Evolutionary conservation across 1,139 yeast genomes (phyloP), one percentile per base, ranked within the genome.

Genomic region (Hemisphaericaspora subhashii): DNA sequence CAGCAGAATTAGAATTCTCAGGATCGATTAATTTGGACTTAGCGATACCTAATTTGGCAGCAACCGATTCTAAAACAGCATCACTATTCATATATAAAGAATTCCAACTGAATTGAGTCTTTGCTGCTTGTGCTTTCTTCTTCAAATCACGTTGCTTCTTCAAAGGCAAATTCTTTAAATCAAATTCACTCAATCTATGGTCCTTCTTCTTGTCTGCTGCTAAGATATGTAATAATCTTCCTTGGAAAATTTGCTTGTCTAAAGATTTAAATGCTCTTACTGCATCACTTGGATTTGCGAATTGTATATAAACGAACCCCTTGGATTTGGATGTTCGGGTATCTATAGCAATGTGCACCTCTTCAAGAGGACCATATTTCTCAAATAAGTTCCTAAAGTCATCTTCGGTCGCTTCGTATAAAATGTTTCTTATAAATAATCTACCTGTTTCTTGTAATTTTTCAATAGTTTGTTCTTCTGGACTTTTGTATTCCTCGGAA

Each of bases 241-340:
- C 98, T 64, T 92, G 98, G 68, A 87, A 92, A 56, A 88, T 85
- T 54, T 86, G 84, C 55, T 89, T 89, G 60, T 92, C 98, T 40
- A 90, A 68, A 9, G 74, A 76, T 36, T 74, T 64, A 57, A 71
- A 90, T 0, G 98, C 98, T 22, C 66, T 57, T 1, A 84, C 79
- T 0, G 98, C 98, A 54, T 84, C 83, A 11, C 74, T 75, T 9
- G 84, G 72, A 45, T 78, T 68, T 18, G 61, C 64, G 58, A 86
- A 92, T 57, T 84, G 83, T 9, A 89, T 74, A 54, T 90, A 90
- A 0, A 95, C 96, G 61, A 88, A 88, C 0, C 99, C 99, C 61
- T 92, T 92, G 1, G 96, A 84, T 53, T 83, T 79, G 8, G 95
- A 95, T 0, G 94, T 87, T 62, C 94, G 77, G 3, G 95, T 84